phyloP scores from a whole-genome alignment of 2,329 filamentous ascomycete species.

The Ploettnerulaceae sp. region DNA sequence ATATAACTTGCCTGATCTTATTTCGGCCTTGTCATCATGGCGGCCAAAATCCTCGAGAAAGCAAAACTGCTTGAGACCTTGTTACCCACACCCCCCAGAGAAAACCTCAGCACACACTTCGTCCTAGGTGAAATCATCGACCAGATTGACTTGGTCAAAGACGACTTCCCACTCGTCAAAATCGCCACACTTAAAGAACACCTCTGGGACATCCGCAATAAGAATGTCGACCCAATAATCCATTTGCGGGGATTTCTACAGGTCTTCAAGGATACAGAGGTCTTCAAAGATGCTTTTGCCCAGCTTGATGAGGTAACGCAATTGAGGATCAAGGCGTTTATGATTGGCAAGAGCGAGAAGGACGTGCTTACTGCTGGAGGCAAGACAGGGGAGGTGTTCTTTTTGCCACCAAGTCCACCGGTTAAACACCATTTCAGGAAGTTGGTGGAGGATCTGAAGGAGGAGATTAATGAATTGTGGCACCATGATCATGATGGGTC shows the following conservation, averaged over 20 bases:
- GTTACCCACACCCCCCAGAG: slow-evolving; percentile 20
- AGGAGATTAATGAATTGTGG: slow-evolving; percentile 8
- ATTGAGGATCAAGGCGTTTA: slow-evolving; percentile 32
- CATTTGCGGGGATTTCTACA: slow-evolving; percentile 34
- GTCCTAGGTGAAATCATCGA: slow-evolving; percentile 35
- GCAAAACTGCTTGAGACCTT: slow-evolving; percentile 1
- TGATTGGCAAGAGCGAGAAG: slow-evolving; percentile 27
- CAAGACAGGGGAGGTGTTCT: slow-evolving; percentile 22
- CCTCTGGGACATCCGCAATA: slow-evolving; percentile 31
- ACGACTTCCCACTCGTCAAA: slow-evolving; percentile 27
- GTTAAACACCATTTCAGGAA: slow-evolving; percentile 35
- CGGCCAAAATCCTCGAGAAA: slow-evolving; percentile 1
- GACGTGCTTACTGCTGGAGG: slow-evolving; percentile 24
- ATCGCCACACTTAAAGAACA: slow-evolving; percentile 29
- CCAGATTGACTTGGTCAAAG: slow-evolving; percentile 30
- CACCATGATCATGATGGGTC: slow-evolving; percentile 7
- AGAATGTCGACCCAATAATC: slow-evolving; percentile 30
- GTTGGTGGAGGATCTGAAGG: slow-evolving; percentile 17
- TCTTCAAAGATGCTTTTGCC: slow-evolving; percentile 29
- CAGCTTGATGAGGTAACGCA: slow-evolving; percentile 31
- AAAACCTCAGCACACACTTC: slow-evolving; percentile 28
- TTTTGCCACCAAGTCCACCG: slow-evolving; percentile 31
- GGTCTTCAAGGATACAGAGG: slow-evolving; percentile 31
- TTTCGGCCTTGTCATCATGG: slow-evolving; percentile 5
- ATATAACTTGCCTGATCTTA: neutral